Conservation (phyloP, 2,329 filamentous ascomycete genomes). For the Fusarium tjaetaba region DNA sequence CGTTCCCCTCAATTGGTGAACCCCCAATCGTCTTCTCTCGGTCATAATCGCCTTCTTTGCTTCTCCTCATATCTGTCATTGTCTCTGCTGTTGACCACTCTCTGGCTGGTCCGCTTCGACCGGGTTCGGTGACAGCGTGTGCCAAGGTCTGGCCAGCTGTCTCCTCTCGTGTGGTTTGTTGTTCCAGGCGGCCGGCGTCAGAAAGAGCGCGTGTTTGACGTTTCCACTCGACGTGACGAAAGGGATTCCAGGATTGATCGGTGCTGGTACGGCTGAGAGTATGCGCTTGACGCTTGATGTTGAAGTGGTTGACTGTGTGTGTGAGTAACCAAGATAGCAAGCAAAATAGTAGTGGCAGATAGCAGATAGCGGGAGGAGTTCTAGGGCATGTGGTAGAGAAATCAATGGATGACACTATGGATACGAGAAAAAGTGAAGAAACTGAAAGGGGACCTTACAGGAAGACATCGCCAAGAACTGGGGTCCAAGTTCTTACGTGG, state of each 20-base stretch:
- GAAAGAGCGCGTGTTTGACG: conserved; percentile 36
- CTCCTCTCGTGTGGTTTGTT: conserved; percentile 40
- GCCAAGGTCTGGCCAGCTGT: conserved; percentile 45
- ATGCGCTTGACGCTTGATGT: conserved; percentile 57
- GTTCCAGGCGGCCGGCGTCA: conserved; percentile 49
- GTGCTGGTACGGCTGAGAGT: conserved; percentile 52
- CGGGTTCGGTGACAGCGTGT: conserved; percentile 50
- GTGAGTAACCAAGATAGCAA: not conserved
- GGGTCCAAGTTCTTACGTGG: conserved; percentile 18
- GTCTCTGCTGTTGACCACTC: conserved; percentile 43
- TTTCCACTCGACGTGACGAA: conserved; percentile 54
- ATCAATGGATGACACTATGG: not conserved
- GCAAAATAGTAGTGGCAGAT: not conserved
- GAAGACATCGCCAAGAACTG: conserved; percentile 38
- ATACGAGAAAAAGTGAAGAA: conserved; percentile 10
- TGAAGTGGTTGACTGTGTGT: conserved; percentile 56
- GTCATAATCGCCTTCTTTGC: conserved; percentile 22
- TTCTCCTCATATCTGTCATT: conserved; percentile 30
- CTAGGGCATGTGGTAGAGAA: not conserved
- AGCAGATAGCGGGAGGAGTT: not conserved
- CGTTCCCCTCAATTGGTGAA: conserved; percentile 31
- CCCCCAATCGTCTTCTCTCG: conserved; percentile 24
- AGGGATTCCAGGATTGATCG: conserved; percentile 56
- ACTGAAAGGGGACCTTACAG: conserved; percentile 31
- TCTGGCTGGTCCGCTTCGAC: conserved; percentile 33